Evolutionary conservation across 352 stramenopile species (phyloP), one percentile per base, ranked within the genome.

Genomic region (Phytophthora cactorum): DNA sequence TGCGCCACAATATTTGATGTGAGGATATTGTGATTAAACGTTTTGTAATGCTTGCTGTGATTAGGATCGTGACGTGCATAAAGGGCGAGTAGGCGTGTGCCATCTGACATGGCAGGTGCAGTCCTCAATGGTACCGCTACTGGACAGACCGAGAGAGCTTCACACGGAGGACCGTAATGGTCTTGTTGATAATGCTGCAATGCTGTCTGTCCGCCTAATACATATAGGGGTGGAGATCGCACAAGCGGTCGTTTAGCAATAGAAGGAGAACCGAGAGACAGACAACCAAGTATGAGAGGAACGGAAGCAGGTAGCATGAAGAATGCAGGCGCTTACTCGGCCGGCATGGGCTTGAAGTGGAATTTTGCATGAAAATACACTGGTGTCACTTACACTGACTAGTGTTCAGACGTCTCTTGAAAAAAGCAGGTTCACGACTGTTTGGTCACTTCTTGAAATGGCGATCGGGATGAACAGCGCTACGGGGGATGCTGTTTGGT

Each of bases 21-120:
- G n/a, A 43, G 15, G 15, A 25, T 69, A 29, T 25, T 10, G 17
- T 52, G 12, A 25, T 59, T 72, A 39, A 79, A 45, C 15, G 6
- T 22, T 61, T 57, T 27, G 38, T 67, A 0, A 17, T 66, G 38
- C 17, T 53, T 63, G 43, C 11, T 63, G 27, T 44, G 56, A 41
- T 31, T 68, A 96, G 88, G 88, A 96, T 96, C 54, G 88, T 96
- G 56, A 96, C 88, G 15, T 94, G 86, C 78, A 96, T 96, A 83
- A 96, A 94, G 75, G 88, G 88, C 58, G 88, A 96, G 71, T 96
- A 85, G 28, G 25, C 29, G n/a, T 55, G 61, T 53, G 46, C 28
- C 7, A 52, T 59, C 41, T 56, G 25, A 34, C 27, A 41, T 56
- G 36, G 28, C 41, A 63, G 11, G 15, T 60, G 36, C 51, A 22